phyloP scores from a whole-genome alignment of 768 basidiomycete species.

The Cyclocybe aegerita region DNA sequence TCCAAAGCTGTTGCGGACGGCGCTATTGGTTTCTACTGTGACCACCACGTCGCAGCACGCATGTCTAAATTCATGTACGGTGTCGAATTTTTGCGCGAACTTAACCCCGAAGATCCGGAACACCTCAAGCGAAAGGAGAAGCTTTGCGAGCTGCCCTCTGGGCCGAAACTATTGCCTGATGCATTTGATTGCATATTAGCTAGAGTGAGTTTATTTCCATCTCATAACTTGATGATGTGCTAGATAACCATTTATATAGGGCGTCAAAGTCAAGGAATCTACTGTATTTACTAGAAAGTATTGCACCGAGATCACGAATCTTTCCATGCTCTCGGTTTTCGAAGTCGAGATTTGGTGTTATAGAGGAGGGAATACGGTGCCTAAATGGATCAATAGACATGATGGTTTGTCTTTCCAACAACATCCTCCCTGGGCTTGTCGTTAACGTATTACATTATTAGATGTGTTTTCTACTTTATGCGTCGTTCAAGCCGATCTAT shows the following conservation, averaged over 20 bases:
- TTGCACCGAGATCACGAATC: constrained; percentile 75
- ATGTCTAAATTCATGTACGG: constrained; percentile 84
- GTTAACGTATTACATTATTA: constrained; percentile 15
- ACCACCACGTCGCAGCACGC: constrained; percentile 80
- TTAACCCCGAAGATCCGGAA: constrained; percentile 62
- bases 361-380: constrained; percentile 68
- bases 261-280: constrained; percentile 77
- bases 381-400: constrained; percentile 72
- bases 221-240: not conserved
- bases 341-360: constrained; percentile 87
- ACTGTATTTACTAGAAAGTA: constrained; percentile 82
- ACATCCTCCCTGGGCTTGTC: not conserved
- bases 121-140: constrained; percentile 63
- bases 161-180: constrained; percentile 75
- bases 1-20: constrained; percentile 87
- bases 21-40: constrained; percentile 81
- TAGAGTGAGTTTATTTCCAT: constrained; percentile 42
- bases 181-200: constrained; percentile 82
- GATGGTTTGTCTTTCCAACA: constrained; percentile 37
- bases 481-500: constrained; percentile 76
- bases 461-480: constrained; percentile 78
- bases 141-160: constrained; percentile 74
- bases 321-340: constrained; percentile 75
- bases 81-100: constrained; percentile 74
- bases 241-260: constrained; percentile 31